phyloP scores from a whole-genome alignment of 176 grass and related monocot genomes.

The Eragrostis curvula region DNA sequence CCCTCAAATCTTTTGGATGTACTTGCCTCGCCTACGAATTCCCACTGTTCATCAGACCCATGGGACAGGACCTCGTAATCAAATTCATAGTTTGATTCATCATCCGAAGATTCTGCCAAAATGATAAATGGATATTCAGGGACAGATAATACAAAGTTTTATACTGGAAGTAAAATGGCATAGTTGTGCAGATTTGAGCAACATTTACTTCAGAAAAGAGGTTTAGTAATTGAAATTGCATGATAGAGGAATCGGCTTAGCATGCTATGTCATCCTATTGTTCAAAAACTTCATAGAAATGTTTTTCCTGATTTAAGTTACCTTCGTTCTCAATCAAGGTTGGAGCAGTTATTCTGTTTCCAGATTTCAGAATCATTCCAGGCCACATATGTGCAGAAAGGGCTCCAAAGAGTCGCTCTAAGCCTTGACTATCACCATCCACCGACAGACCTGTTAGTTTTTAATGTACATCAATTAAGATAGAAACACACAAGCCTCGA shows the following conservation, averaged over 20 bases:
- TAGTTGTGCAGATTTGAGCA: neutral
- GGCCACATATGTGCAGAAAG: constrained; percentile 98
- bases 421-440: constrained; percentile 94
- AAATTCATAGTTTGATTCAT: constrained; percentile 78
- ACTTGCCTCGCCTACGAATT: constrained; percentile 57
- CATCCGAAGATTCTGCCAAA: constrained; percentile 74
- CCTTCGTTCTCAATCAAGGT: constrained; percentile 86
- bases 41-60: constrained; percentile 87
- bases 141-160: neutral
- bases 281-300: neutral
- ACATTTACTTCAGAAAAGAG: neutral
- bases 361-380: constrained; percentile 96
- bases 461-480: neutral
- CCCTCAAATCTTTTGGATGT: constrained; percentile 53
- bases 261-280: constrained; percentile 9
- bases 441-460: constrained; percentile 75
- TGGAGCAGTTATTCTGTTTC: constrained; percentile 70
- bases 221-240: neutral
- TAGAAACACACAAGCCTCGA: constrained; percentile 1
- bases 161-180: neutral
- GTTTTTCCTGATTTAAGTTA: constrained; percentile 34
- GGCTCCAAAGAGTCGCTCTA: constrained; percentile 84
- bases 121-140: constrained; percentile 47
- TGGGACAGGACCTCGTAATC: constrained; percentile 90
- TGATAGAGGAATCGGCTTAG: neutral